phyloP scores from a whole-genome alignment of 176 grass and related monocot species.

The Alopecurus myosuroides region DNA sequence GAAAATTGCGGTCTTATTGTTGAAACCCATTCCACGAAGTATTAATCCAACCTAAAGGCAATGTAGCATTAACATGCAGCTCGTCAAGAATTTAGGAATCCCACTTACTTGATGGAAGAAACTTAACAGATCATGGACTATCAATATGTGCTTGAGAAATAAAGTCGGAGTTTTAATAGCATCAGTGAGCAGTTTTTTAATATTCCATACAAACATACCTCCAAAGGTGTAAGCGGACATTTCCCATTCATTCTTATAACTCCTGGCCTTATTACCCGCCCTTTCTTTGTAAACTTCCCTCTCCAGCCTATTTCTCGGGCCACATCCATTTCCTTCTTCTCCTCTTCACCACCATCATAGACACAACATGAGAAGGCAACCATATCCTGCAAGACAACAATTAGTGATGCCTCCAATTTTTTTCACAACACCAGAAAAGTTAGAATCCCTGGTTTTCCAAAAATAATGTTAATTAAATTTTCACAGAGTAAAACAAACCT shows the following conservation, averaged over 20 bases:
- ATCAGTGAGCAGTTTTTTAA: background rate
- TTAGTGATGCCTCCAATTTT: background rate
- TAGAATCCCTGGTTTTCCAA: background rate
- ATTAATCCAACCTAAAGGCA: constrained; percentile 88
- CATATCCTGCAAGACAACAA: constrained; percentile 80
- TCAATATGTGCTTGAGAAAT: background rate
- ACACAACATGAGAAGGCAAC: constrained; percentile 98
- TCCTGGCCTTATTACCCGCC: constrained; percentile 81
- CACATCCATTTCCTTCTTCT: constrained; percentile 78
- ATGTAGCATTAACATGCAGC: constrained; percentile 16
- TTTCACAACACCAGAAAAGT: constrained; percentile 3
- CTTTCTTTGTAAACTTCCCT: constrained; percentile 94
- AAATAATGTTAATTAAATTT: background rate
- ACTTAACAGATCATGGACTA: background rate
- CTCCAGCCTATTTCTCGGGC: constrained; percentile 95
- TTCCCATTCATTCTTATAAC: constrained; percentile 93
- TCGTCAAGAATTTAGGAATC: constrained; percentile 2
- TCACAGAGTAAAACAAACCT: constrained; percentile 49
- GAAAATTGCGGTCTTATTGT: constrained; percentile 87
- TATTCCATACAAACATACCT: constrained; percentile 54
- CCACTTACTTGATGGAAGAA: constrained; percentile 24
- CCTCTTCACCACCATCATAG: constrained; percentile 87
- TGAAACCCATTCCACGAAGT: constrained; percentile 95
- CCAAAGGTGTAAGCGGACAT: constrained; percentile 97
- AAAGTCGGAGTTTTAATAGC: constrained; percentile 15